phyloP scores from a whole-genome alignment of 75 land plant genomes.

The Isoetes taiwanensis region DNA sequence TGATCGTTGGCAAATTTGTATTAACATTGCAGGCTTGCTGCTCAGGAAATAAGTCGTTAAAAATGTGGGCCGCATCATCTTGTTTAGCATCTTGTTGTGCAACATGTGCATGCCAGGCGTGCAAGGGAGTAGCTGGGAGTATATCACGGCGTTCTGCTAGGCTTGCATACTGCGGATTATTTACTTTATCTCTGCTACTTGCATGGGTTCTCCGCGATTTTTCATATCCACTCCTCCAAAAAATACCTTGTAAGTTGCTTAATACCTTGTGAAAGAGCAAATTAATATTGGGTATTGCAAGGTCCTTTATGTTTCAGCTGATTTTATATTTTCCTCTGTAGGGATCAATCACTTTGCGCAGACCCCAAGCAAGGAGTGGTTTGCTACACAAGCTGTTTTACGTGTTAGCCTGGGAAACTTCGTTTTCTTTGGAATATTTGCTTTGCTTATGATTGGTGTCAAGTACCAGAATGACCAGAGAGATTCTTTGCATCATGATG shows the following conservation, averaged over 20 bases:
- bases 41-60: too few species aligned
- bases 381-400: slow-evolving; percentile 87
- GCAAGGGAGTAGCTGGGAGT: slow-evolving; percentile 55
- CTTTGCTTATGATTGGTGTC: slow-evolving; percentile 75
- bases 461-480: slow-evolving; percentile 88
- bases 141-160: slow-evolving; percentile 82
- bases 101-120: slow-evolving; percentile 83
- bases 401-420: slow-evolving; percentile 95
- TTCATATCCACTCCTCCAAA: slow-evolving; percentile 74
- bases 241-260: slow-evolving; percentile 72
- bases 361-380: slow-evolving; percentile 87
- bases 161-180: slow-evolving; percentile 92
- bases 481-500: slow-evolving; percentile 89
- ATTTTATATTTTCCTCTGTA: slow-evolving; percentile 14
- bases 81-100: slow-evolving; percentile 94
- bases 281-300: too few species aligned
- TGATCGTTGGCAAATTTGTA: too few species aligned
- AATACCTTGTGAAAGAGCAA: too few species aligned
- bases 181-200: slow-evolving; percentile 72
- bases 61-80: slow-evolving; percentile 73
- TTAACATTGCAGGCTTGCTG: too few species aligned
- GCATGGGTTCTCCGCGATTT: slow-evolving; percentile 86
- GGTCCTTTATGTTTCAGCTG: too few species aligned
- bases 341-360: slow-evolving; percentile 91
- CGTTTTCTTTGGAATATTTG: slow-evolving; percentile 65